phyloP scores from a whole-genome alignment of 148 eudicot genomes.

The Silene conica region DNA sequence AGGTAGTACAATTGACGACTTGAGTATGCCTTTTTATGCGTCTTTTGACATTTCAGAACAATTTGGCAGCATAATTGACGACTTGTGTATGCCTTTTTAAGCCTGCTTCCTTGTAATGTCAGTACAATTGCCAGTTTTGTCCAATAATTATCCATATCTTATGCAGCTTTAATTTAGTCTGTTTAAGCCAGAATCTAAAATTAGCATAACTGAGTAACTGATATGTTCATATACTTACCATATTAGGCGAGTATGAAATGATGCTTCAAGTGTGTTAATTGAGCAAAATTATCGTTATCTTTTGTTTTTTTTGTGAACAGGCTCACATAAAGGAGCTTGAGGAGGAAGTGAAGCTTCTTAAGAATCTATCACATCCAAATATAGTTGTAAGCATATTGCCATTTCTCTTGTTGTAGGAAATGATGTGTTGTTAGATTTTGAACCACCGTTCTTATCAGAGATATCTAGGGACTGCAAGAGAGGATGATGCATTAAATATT shows the following conservation, averaged over 20 bases:
- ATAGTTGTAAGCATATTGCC: slow-evolving; percentile 62
- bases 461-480: slow-evolving; percentile 89
- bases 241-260: neutral
- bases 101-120: neutral
- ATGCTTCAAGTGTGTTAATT: slow-evolving; percentile 4
- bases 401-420: neutral
- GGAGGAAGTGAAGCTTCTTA: slow-evolving; percentile 90
- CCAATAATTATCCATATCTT: neutral
- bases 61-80: neutral
- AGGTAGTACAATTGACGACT: neutral
- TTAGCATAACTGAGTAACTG: neutral
- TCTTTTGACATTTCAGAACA: neutral
- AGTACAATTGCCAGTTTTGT: neutral
- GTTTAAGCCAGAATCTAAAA: neutral
- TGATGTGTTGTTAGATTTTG: slow-evolving; percentile 4
- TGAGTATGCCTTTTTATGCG: neutral
- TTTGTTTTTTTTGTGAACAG: slow-evolving; percentile 30
- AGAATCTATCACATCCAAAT: slow-evolving; percentile 86
- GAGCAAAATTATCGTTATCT: neutral
- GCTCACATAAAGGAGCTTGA: slow-evolving; percentile 88
- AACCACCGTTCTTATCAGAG: slow-evolving; percentile 42
- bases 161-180: too few relatives aligned
- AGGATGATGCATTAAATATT: slow-evolving; percentile 77
- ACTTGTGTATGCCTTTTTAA: neutral
- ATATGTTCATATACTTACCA: slow-evolving; percentile 4